Conservation (phyloP, 2,329 filamentous ascomycete genomes). For the Torrubiella hemipterigena region DNA sequence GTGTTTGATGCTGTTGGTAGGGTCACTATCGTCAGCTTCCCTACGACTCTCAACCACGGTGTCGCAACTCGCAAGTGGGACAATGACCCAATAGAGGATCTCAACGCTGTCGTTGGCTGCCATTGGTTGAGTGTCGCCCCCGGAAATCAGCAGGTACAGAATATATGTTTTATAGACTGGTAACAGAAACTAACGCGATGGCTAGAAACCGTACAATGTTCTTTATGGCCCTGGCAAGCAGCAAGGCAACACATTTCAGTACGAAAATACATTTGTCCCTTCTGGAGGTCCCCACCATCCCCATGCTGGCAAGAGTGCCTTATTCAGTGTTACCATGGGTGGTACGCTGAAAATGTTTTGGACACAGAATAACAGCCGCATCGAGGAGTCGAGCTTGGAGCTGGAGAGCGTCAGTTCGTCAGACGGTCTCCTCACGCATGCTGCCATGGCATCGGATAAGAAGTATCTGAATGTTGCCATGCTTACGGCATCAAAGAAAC, state of each 20-base stretch:
- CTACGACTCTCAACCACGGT: conserved; percentile 62
- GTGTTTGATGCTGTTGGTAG: conserved; percentile 71
- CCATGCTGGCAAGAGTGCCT: conserved; percentile 54
- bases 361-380: conserved; percentile 59
- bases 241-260: conserved; percentile 51
- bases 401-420: conserved; percentile 61
- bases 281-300: conserved; percentile 65
- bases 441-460: conserved; percentile 60
- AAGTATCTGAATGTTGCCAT: conserved; percentile 51
- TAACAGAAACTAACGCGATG: conserved; percentile 7
- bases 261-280: conserved; percentile 53
- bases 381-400: conserved; percentile 62
- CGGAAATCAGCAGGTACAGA: conserved; percentile 24
- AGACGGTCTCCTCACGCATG: conserved; percentile 70
- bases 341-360: conserved; percentile 67
- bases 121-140: conserved; percentile 67
- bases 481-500: conserved; percentile 56
- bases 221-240: conserved; percentile 53
- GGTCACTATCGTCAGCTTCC: conserved; percentile 61
- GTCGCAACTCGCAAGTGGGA: conserved; percentile 49
- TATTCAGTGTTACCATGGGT: conserved; percentile 65
- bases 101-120: conserved; percentile 67
- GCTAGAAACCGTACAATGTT: conserved; percentile 29
- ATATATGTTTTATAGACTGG: conserved; percentile 2
- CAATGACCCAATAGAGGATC: conserved; percentile 59